Evolutionary conservation across 2,329 filamentous ascomycete species (phyloP), one percentile per base, ranked within the genome.

Genomic region (Aspergillus arachidicola): DNA sequence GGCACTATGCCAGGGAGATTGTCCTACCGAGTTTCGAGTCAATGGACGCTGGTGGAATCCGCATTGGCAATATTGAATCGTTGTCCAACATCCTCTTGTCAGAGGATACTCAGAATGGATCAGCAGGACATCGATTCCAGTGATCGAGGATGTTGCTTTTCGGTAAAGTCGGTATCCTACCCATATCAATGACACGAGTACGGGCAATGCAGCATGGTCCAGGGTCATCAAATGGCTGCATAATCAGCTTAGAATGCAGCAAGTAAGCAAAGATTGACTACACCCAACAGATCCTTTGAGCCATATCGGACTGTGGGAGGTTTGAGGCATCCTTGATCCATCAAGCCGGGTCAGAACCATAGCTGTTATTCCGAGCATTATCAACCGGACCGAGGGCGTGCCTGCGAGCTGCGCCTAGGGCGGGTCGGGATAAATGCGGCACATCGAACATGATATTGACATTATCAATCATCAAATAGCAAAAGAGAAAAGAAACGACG

Each of bases 21-120:
- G 59, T 70, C 63, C 62, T 53, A 68, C 66, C 61, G 30, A 48
- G 46, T 55, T 45, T 66, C 69, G 64, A 69, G 61, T 66, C 64
- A 59, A 64, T 41, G 28, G 46, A 61, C 34, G 34, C 58, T 30
- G 28, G 32, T 61, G 36, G 45, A 65, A 60, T 64, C 59, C 56
- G 38, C 53, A 57, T 65, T 59, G 60, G 64, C 32, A 38, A 36
- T 57, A 54, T 60, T 64, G 61, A 68, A 67, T 59, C 46, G 64
- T 41, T 38, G 34, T 48, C 55, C 59, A 32, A 50, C 51, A 54
- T 57, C 57, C 43, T 28, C 43, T 28, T 53, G 43, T 57, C 57
- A 32, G 58, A 57, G 43, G 26, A n/a, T 53, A 19, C 48, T n/a
- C 14, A 57, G 58, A 63, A 54, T n/a, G 32, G 51, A 55, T 55